Base-by-base conservation (phyloP, 164 flowering plant genomes). In the Umbellularia californica region DNA sequence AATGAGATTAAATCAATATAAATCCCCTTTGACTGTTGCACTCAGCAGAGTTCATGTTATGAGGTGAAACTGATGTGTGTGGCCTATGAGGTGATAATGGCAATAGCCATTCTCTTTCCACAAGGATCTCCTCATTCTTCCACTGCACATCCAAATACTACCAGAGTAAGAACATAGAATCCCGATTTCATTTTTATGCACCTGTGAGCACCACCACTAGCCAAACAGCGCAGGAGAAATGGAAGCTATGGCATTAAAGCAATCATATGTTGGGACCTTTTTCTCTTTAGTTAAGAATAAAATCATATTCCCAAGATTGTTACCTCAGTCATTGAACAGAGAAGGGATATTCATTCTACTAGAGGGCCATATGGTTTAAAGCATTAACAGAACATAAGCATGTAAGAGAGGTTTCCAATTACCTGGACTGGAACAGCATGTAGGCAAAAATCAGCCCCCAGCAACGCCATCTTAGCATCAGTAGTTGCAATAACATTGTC, bases 381-480 rank as follows among this genome's bases (percentile, higher is more conserved):
- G 10, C 47, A 69, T 5, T 20, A 69, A 13, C 22, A 33, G 7
- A 47, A 70, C 58, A 24, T 22, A 23, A 50, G 63, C 23, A 52
- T 71, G 65, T 20, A 71, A 52, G 13, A 27, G 13, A 12, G 28
- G 67, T 55, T 33, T 71, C n/a, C 12, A 23, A 55, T 75, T 69
- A 94, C 98, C 97, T 94, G 98, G 74, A 95, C 98, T 64, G 98
- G 98, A 1, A 95, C 94, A 62, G 98, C 98, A 83, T 95, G 98
- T 65, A 95, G 85, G 83, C 98, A 95, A 78, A 86, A 95, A 78
- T 95, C 94, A 22, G 98, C 97, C 74, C 82, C 87, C 50, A 79
- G 83, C 68, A 95, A 79, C 60, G 98, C 97, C 76, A 80, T 65
- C 84, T 85, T 90, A 41, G 95, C 93, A 84, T 92, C 94, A 60